Base-by-base conservation (phyloP, 306 rosid genomes). In the Mimosa pudica region DNA sequence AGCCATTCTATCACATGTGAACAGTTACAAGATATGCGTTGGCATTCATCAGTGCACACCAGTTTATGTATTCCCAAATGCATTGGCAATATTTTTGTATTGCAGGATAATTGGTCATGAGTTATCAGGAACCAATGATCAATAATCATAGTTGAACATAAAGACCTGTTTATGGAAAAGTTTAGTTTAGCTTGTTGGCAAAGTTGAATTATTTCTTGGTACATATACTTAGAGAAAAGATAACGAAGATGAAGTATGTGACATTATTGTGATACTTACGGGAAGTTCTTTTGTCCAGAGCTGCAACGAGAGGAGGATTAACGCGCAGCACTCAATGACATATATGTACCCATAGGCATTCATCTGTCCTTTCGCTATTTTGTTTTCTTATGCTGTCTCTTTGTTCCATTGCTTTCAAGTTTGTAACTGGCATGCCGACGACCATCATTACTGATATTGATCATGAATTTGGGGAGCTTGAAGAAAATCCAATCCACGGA, bases 281-380 rank as follows among this genome's bases (percentile, higher is more conserved):
- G 63, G 68, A 58, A 67, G 48, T 76, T 77, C 52, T 45, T 80
- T 80, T 81, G 72, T 84, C 72, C 93, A 96, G 99, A 86, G 90
- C 80, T 60, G 85, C 86, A 81, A 83, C 92, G 30, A 89, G 99
- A 64, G 93, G 94, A 76, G 98, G 99, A 82, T 88, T 96, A 82
- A 96, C 97, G 62, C 98, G 97, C 83, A 91, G 97, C 90, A 96
- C 98, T 68, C 98, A 93, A 93, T 96, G 85, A 93, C 94, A 75
- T 57, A 36, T 42, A 44, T 38, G 42, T 38, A 38, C 57, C 58
- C 85, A 71, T 80, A 66, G 87, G 85, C 66, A 84, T 84, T 86
- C 86, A 35, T 48, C 86, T 77, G 55, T 81, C 82, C 69, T 74
- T 35, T 80, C 75, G 60, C 38, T 71, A 81, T 83, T 77, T 82